These are phyloP conservation scores for Xylaria palmicola DNA, from an alignment of 495 filamentous ascomycete genomes.

Conservation along the genomic window DNA sequence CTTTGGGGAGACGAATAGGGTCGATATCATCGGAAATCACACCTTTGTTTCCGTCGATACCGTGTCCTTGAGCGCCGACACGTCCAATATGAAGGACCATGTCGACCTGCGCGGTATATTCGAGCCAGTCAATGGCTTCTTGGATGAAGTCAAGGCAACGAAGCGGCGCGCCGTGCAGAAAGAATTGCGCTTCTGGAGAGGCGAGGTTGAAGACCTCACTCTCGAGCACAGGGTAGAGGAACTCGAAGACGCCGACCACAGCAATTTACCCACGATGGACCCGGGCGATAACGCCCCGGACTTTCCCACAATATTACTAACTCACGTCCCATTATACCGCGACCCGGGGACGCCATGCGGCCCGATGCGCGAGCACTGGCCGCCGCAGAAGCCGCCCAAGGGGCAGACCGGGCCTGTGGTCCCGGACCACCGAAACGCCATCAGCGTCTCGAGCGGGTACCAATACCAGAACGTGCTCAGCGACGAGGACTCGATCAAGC, in stretches of 20 bases:
- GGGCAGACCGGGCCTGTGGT: constrained; percentile 53
- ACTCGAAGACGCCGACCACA: constrained; percentile 40
- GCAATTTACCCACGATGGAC: constrained; percentile 39
- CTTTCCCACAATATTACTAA: constrained; percentile 81
- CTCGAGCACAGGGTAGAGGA: constrained; percentile 56
- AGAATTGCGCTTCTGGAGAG: constrained; percentile 53
- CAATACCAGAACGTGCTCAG: constrained; percentile 96
- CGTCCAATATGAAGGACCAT: constrained; percentile 39
- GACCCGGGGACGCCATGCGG: constrained; percentile 81
- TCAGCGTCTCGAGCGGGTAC: constrained; percentile 73
- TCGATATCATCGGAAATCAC: constrained; percentile 92
- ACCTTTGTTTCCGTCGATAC: constrained; percentile 90
- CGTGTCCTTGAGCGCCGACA: constrained; percentile 75
- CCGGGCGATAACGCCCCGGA: constrained; percentile 44
- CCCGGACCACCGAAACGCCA: constrained; percentile 74
- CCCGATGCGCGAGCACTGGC: constrained; percentile 79
- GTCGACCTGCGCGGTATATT: constrained; percentile 62
- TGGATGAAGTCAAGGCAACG: constrained; percentile 56
- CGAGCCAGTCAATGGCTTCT: constrained; percentile 72
- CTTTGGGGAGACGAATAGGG: constrained; percentile 84
- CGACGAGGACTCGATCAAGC: constrained; percentile 64
- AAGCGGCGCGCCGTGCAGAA: constrained; percentile 55
- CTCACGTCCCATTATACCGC: constrained; percentile 88
- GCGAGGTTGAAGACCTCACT: constrained; percentile 45
- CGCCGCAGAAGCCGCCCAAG: constrained; percentile 62